Base-by-base conservation (phyloP, 208 protist species). In the Acanthamoeba royreba region DNA sequence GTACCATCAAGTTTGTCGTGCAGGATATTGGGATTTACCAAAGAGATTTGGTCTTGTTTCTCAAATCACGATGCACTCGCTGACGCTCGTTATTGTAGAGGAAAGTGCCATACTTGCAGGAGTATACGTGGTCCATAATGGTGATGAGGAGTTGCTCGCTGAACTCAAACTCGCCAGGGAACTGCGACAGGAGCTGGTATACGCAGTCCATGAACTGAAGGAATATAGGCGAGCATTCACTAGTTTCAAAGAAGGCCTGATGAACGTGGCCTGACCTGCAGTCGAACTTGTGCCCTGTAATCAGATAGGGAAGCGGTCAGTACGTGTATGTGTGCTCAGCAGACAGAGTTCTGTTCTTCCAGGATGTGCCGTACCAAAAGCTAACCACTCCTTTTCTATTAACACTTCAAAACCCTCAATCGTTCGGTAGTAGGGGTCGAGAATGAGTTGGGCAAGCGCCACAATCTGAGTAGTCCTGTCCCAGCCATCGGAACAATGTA, bases 321-420 rank as follows among this genome's bases (percentile, higher is more conserved):
- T 17, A 92, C 38, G 28, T 40, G 35, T 46, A 7, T 42, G 28
- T 38, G 33, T 13, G 33, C 15, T 13, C 8, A 28, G 33, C 28
- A 25, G 8, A 74, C 15, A 74, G 8, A 61, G n/a, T n/a, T n/a
- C n/a, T n/a, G n/a, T n/a, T n/a, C n/a, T n/a, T n/a, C n/a, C n/a
- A 87, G 52, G 77, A 87, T 22, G 25, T 17, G 25, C 1, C n/a
- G 45, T 83, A 93, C 99, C 99, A 95, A 98, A 99, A 8, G 94
- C 66, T 11, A 99, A 69, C 98, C 98, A 99, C 25, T 99, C 98
- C 93, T 99, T 99, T 69, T 98, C 98, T 38, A 99, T 96, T 4
- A 99, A 93, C 0, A 97, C 93, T 8, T 92, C 42, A 53, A 97
- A 97, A 0, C 97, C 97, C 35, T 95, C 83, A 15, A 97, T 93